Evolutionary conservation across 208 protist species (phyloP).

Genomic region (Blastocrithidia nonstop): DNA sequence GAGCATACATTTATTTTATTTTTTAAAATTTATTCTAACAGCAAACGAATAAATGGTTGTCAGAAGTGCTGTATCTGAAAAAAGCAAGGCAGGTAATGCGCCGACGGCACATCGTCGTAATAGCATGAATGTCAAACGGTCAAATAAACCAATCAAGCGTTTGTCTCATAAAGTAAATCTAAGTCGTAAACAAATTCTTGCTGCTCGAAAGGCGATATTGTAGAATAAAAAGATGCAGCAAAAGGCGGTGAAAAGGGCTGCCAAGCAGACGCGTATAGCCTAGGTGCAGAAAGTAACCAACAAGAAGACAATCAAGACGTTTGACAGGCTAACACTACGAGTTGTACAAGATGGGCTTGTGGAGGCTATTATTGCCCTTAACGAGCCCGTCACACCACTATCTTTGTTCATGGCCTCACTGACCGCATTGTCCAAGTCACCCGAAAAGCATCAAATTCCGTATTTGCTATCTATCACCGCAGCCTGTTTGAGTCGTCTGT

Average conservation of each 20-base stretch:
- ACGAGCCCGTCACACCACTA: conserved; percentile 45
- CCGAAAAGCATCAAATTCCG: conserved; percentile 60
- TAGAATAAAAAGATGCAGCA: conserved; percentile 29
- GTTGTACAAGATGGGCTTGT: conserved; percentile 63
- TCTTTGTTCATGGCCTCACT: conserved; percentile 70
- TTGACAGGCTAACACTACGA: conserved; percentile 35
- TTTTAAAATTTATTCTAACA: too few relatives aligned
- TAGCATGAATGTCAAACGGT: too few relatives aligned
- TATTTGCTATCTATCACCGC: conserved; percentile 69
- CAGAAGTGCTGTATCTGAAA: too few relatives aligned
- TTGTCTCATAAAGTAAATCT: conserved; percentile 19
- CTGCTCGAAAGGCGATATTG: conserved; percentile 31
- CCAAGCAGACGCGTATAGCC: conserved; percentile 21
- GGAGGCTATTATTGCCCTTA: conserved; percentile 40
- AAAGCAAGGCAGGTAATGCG: too few relatives aligned
- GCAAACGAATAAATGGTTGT: too few relatives aligned
- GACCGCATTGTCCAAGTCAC: conserved; percentile 32
- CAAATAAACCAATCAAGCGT: too few relatives aligned
- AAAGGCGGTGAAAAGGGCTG: conserved; percentile 21
- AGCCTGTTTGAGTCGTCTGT: conserved; percentile 53
- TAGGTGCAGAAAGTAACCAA: conserved; percentile 38
- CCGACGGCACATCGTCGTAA: too few relatives aligned
- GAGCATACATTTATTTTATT: too few relatives aligned
- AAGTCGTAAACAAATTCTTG: conserved; percentile 63
- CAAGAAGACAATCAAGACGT: conserved; percentile 62